Percentiles rank a stretch among this genome's conserved stretches.
Conservation (phyloP, 805 yeast species). For the Kluyveromyces nonfermentans region DNA sequence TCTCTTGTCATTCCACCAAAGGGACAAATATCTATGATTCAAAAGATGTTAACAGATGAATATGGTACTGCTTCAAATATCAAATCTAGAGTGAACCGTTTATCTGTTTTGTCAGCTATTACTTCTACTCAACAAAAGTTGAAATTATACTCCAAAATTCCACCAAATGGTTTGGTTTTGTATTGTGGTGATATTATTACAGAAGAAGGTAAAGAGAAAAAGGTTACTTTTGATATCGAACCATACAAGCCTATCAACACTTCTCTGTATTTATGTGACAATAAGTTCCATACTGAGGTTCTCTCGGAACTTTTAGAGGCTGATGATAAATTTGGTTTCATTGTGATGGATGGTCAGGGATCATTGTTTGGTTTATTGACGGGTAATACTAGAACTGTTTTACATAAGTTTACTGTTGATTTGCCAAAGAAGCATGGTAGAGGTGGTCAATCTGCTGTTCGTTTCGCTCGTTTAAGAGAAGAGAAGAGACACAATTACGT, state of each 20-base stretch:
- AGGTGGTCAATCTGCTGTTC: conserved; percentile 99
- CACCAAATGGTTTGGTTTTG: conserved; percentile 88
- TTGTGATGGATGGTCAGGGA: conserved; percentile 99
- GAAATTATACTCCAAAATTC: conserved; percentile 81
- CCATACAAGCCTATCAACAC: conserved; percentile 99
- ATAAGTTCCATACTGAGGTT: conserved; percentile 97
- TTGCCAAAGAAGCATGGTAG: conserved; percentile 99
- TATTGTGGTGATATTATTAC: conserved; percentile 98
- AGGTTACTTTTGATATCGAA: conserved; percentile 93
- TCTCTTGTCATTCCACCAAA: conserved; percentile 92
- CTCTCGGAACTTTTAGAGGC: conserved; percentile 86
- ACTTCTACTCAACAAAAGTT: conserved; percentile 96
- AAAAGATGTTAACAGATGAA: conserved; percentile 93
- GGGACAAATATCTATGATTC: conserved; percentile 81
- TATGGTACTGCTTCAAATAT: conserved; percentile 98
- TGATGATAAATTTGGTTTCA: conserved; percentile 95
- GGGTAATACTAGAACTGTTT: conserved; percentile 93
- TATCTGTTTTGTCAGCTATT: conserved; percentile 91
- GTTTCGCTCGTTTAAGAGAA: conserved; percentile 98
- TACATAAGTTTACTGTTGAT: conserved; percentile 94
- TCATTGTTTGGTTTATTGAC: conserved; percentile 89
- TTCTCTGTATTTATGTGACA: conserved; percentile 91
- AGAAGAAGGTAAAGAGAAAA: conserved; percentile 95
- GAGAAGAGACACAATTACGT: conserved; percentile 98
- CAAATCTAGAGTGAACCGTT: conserved; percentile 93